These are phyloP conservation scores for Senna siamea DNA, from an alignment of 306 rosid genomes.

Conservation along the genomic window DNA sequence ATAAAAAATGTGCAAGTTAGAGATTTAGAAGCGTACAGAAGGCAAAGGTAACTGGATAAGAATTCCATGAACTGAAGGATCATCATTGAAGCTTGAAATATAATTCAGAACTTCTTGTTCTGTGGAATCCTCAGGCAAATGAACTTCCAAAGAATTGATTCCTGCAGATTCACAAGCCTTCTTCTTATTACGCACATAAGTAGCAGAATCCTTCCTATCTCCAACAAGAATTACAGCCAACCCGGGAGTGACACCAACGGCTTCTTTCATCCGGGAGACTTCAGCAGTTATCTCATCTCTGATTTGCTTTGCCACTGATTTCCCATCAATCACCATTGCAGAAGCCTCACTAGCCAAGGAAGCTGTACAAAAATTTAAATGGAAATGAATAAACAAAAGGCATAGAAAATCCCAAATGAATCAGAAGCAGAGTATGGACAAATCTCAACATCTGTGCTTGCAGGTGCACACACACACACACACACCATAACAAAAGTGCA, in stretches of 20 bases:
- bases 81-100: constrained; percentile 55
- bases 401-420: not conserved
- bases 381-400: not conserved
- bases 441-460: not conserved
- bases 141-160: constrained; percentile 59
- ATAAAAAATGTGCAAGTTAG: not conserved
- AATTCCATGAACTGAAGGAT: constrained; percentile 71
- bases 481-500: too few relatives aligned
- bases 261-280: constrained; percentile 65
- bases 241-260: constrained; percentile 58
- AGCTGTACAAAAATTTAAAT: too few relatives aligned
- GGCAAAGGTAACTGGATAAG: constrained; percentile 77
- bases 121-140: constrained; percentile 52
- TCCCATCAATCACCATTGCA: constrained; percentile 85
- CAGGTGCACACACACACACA: not conserved
- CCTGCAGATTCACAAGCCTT: constrained; percentile 63
- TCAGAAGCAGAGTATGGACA: not conserved
- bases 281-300: constrained; percentile 58
- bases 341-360: too few relatives aligned
- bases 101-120: constrained; percentile 57
- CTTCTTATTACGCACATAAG: constrained; percentile 76
- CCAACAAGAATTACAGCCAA: constrained; percentile 73
- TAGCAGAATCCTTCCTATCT: constrained; percentile 70
- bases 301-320: constrained; percentile 67
- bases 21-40: constrained; percentile 42